phyloP scores from a whole-genome alignment of 306 rosid genomes.

The Vigna reflexopilosa region DNA sequence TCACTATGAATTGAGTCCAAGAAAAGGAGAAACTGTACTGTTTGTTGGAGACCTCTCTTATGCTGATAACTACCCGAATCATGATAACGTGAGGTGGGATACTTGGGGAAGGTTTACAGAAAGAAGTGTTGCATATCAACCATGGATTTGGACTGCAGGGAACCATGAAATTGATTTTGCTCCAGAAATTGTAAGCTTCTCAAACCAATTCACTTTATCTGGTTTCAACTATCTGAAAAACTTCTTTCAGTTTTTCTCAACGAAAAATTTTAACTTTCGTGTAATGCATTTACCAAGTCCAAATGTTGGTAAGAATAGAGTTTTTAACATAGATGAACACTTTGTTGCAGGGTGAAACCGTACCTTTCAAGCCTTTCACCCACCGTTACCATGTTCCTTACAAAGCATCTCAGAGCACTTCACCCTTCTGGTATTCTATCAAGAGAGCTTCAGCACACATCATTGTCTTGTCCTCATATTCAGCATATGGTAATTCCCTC shows the following conservation, averaged over 20 bases:
- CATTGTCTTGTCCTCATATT: constrained; percentile 81
- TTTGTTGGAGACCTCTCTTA: constrained; percentile 61
- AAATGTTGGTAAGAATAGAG: too few relatives aligned
- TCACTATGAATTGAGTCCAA: constrained; percentile 74
- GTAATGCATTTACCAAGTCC: constrained; percentile 2
- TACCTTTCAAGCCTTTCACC: constrained; percentile 68
- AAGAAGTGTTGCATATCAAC: constrained; percentile 78
- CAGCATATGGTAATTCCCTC: constrained; percentile 67
- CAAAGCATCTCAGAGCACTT: constrained; percentile 64
- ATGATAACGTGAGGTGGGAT: constrained; percentile 76
- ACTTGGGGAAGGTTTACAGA: constrained; percentile 82
- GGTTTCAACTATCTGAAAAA: constrained; percentile 8
- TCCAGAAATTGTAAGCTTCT: constrained; percentile 59
- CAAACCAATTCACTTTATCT: background rate
- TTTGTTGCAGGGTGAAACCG: constrained; percentile 68
- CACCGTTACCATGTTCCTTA: constrained; percentile 69
- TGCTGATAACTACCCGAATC: constrained; percentile 74
- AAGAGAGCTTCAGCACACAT: constrained; percentile 90
- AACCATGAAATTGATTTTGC: constrained; percentile 64
- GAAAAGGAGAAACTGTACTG: constrained; percentile 27
- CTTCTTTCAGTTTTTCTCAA: background rate
- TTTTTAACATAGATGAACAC: constrained; percentile 5
- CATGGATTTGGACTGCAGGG: constrained; percentile 78
- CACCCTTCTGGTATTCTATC: constrained; percentile 88
- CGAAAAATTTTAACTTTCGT: background rate